Evolutionary conservation across 345 rosid genomes (phyloP).

Genomic region (Sisymbrium altissimum): DNA sequence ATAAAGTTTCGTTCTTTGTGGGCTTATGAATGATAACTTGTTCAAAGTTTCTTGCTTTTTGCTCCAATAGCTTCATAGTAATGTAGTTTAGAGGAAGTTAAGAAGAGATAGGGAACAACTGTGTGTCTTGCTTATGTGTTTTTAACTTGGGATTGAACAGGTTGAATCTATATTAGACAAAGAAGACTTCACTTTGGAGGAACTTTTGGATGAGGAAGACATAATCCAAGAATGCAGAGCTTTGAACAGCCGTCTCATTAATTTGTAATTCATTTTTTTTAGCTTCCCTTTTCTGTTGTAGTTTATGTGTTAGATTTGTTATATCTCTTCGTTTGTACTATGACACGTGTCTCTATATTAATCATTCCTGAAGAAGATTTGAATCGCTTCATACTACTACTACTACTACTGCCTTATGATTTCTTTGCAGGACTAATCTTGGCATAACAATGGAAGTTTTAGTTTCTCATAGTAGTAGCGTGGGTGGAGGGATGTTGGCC

Average conservation of each 20-base stretch:
- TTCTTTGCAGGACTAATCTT: conserved; percentile 22
- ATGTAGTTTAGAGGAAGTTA: neutral
- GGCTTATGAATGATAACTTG: neutral
- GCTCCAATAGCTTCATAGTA: neutral
- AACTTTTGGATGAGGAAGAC: conserved; percentile 98
- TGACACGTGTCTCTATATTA: conserved; percentile 25
- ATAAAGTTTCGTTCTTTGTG: neutral
- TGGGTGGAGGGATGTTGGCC: conserved; percentile 12
- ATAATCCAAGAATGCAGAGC: conserved; percentile 99
- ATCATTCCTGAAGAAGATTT: neutral
- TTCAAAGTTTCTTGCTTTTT: no score
- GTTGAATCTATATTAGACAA: conserved; percentile 89
- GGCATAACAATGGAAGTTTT: conserved; percentile 14
- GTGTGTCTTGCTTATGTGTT: neutral
- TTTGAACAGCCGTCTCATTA: conserved; percentile 90
- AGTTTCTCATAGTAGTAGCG: conserved; percentile 12
- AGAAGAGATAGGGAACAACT: no score
- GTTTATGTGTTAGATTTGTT: conserved; percentile 11
- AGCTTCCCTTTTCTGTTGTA: neutral
- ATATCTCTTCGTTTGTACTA: neutral
- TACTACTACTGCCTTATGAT: conserved; percentile 25
- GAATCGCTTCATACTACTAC: neutral
- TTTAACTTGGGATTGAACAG: conserved; percentile 35
- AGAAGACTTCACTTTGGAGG: conserved; percentile 90
- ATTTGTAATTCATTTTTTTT: conserved; percentile 59